Base-by-base conservation (phyloP, 1,284 basidiomycete species). In the Vanrija humicola region DNA sequence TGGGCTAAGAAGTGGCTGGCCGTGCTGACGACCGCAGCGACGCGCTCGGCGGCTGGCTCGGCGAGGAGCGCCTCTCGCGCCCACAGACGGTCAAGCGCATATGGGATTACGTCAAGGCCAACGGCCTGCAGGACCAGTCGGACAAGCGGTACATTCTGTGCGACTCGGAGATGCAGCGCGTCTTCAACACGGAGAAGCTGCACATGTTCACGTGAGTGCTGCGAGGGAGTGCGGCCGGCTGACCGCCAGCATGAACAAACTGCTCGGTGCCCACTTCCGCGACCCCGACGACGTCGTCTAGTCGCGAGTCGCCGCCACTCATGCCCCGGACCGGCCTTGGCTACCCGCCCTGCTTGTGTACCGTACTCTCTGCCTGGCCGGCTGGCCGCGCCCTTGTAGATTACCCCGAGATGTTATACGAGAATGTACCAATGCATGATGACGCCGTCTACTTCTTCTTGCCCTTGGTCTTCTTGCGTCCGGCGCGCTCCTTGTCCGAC, bases 51-150 rank as follows among this genome's bases (percentile, higher is more conserved):
- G 61, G 59, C 1, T 61, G 76, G 15, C 58, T 71, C 8, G 67
- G 68, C 16, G 69, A 72, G 47, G 53, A 61, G 1, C 56, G 67
- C 19, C 51, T 72, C 23, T 79, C 80, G 6, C 70, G 80, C 38
- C 79, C 79, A 3, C 79, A 79, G 55, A 75, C 77, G 8, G 80
- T 81, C 52, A 81, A 82, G 66, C 70, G 77, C 55, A 75, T 82
- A n/a, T 82, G 80, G 80, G 78, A 66, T 10, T 79, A 81, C 61
- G 77, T 82, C 65, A 82, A 82, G 61, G 74, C 62, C 19, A 69
- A 78, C 38, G 72, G 76, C 45, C 65, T 81, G n/a, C 80, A 82
- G 64, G 79, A 81, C 63, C 75, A 76, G 40, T 58, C 49, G 26
- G 80, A 82, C 66, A 77, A 73, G 67, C 72, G 80, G 12, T 77